Base-by-base conservation (phyloP, 2,329 filamentous ascomycete genomes). In the Sporothrix brasiliensis region DNA sequence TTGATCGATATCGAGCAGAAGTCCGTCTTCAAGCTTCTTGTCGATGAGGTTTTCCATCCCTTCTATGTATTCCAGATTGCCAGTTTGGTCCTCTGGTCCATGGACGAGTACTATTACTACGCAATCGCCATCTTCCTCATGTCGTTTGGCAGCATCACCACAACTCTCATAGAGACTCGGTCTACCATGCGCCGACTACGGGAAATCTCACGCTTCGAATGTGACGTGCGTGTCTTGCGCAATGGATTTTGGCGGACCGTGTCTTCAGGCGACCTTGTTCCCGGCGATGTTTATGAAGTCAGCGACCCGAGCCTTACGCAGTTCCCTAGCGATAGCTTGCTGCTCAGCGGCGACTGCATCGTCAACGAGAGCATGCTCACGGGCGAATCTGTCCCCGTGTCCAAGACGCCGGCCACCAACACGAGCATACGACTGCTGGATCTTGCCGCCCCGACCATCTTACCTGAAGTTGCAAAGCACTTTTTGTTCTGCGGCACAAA, bases 281-380 rank as follows among this genome's bases (percentile, higher is more conserved):
- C 96, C 1, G 95, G 95, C 44, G 95, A 99, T 78, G 90, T 99
- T 7, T 99, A 97, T 80, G 95, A 99, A 82, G 87, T 99, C 66
- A 97, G 94, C 70, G 96, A 99, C 79, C 95, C 95, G 1, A 93
- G 90, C 19, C 83, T 99, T 34, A 88, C 88, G 3, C 92, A 97
- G 75, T 91, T 98, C 73, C 95, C 95, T 0, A 95, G 92, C 76
- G 95, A 99, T 79, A 97, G 94, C 79, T 83, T 99, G 47, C 82
- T 99, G 6, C 85, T 99, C 0, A 92, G 92, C 68, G 96, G 95
- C 53, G 96, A 99, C 80, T 97, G 94, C 77, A 98, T 99, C 73
- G 94, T 99, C 74, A 99, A 99, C 77, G 95, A 99, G 81, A 98
- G 95, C 81, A 99, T 99, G 95, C 87, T 99, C 49, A 99, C 95